Base-by-base conservation (phyloP, 768 basidiomycete genomes). In the Pleurotus tuoliensis region DNA sequence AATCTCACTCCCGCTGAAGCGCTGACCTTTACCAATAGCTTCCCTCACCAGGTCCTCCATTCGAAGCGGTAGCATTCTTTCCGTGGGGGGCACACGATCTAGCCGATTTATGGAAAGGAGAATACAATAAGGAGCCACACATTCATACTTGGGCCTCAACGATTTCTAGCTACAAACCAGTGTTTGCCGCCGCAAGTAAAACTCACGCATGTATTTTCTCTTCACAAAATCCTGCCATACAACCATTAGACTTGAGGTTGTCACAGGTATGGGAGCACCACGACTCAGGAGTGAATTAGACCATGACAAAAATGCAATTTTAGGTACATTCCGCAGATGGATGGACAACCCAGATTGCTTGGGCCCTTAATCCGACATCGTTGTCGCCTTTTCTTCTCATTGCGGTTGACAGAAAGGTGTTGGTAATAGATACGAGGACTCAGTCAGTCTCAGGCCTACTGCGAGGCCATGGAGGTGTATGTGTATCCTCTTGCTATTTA, bases 401-500 rank as follows among this genome's bases (percentile, higher is more conserved):
- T 58, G 76, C 84, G 7, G 69, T 75, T 27, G 74, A 76, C 39
- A 81, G 80, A 55, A 61, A 86, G 18, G 59, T 90, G 18, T 83
- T 83, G 63, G 71, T 88, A 13, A 76, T 82, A 63, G 76, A 84
- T 60, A 69, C 79, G 8, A 69, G 68, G 50, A 68, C 64, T 16
- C 70, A 71, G 40, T 63, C 65, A 3, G 58, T 84, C 4, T 56
- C 77, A 2, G 78, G 84, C 5, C 73, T 70, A 58, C 71, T 88
- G 40, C 80, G 85, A 39, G 88, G 87, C 2, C 89, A 91, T 65
- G 89, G 89, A 18, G 86, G 84, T 38, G 89, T 88, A 70, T 71
- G 83, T 70, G 45, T 30, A 34, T 52, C n/a, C 12, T 9, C 43
- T 46, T 43, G 27, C n/a, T 18, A 3, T 24, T 11, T 34, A 45